These are phyloP conservation scores for Apiospora arundinis DNA, from an alignment of 2,329 filamentous ascomycete genomes.

Conservation along the genomic window DNA sequence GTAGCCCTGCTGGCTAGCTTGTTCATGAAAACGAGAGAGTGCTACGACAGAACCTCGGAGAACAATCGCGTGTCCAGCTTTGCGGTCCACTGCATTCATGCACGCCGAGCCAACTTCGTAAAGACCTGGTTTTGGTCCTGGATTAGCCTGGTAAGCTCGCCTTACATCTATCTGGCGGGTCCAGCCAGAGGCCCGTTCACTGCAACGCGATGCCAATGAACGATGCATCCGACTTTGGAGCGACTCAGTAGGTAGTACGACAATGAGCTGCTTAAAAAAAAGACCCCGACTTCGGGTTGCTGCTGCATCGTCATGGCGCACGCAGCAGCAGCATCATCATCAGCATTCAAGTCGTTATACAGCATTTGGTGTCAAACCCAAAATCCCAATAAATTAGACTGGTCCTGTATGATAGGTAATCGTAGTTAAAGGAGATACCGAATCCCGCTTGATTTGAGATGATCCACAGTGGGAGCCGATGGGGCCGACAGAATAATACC, in stretches of 20 bases:
- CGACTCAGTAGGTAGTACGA: neutral
- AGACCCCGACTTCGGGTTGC: neutral
- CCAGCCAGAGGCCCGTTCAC: neutral
- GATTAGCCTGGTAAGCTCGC: neutral
- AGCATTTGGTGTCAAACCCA: neutral
- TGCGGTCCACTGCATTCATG: constrained; percentile 16
- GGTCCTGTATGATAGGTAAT: neutral
- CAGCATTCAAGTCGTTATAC: neutral
- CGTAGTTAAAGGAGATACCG: neutral
- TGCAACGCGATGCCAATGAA: neutral
- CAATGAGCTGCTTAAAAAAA: neutral
- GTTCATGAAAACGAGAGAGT: neutral
- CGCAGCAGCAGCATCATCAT: neutral
- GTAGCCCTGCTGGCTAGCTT: neutral
- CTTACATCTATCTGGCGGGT: neutral
- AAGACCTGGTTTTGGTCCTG: neutral
- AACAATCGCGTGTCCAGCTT: neutral
- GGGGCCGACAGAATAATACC: neutral
- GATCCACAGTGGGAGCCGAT: neutral
- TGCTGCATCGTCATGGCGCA: neutral
- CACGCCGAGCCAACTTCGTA: neutral
- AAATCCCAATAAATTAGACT: neutral
- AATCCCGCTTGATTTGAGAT: neutral
- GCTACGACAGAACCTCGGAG: constrained; percentile 12
- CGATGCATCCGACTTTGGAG: neutral